A percentile compares a stretch with the other conserved stretches of the same genome.
Conservation (phyloP, 78 protist genomes). For the Dictyostelium brefeldianum region DNA sequence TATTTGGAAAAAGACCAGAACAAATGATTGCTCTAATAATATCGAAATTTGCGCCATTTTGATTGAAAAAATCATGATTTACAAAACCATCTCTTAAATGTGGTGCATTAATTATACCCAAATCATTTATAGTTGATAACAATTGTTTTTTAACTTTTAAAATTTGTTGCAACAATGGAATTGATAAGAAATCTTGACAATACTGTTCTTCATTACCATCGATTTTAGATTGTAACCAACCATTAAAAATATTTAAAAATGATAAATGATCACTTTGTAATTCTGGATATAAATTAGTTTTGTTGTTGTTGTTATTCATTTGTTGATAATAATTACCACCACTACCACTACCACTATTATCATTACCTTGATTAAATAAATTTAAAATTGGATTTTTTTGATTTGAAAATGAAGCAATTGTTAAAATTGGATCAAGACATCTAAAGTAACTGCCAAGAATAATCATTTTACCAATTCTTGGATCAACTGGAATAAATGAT, state of each 20-base stretch:
- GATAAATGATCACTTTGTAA: conserved; percentile 37
- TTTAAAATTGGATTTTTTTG: conserved; percentile 28
- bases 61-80: not conserved
- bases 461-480: conserved; percentile 70
- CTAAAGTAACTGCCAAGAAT: conserved; percentile 19
- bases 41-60: conserved; percentile 25
- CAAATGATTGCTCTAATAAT: conserved; percentile 67
- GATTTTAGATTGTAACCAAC: not conserved
- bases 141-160: conserved; percentile 38
- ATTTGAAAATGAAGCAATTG: conserved; percentile 28
- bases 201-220: conserved; percentile 20
- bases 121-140: not conserved
- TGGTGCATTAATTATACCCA: not conserved
- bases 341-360: not conserved
- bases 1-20: conserved; percentile 92
- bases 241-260: conserved; percentile 4
- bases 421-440: conserved; percentile 40
- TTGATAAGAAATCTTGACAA: conserved; percentile 5
- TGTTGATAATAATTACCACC: not conserved
- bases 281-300: conserved; percentile 21
- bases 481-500: conserved; percentile 39
- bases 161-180: conserved; percentile 10
- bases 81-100: not conserved
- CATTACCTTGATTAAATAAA: not conserved
- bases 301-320: not conserved